Percentiles rank a stretch among this genome's conserved stretches.
Evolutionary conservation across 2,329 filamentous ascomycete species (phyloP).

Genomic region (Colletotrichum godetiae): DNA sequence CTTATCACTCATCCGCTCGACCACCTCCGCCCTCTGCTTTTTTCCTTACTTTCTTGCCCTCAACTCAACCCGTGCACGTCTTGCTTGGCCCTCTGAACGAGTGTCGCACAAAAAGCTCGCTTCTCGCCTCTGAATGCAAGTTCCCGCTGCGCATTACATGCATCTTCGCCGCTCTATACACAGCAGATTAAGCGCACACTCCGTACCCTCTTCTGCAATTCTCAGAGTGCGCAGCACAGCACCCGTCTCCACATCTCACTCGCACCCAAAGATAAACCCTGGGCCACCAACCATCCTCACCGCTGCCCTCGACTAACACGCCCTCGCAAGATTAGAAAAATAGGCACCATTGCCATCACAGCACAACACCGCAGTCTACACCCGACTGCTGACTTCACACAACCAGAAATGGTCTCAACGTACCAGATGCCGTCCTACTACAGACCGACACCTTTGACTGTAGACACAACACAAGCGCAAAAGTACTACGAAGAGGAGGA

Average conservation of each 20-base stretch:
- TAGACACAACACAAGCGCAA: constrained; percentile 65
- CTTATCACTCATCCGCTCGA: constrained; percentile 32
- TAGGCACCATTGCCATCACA: constrained; percentile 25
- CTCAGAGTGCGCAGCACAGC: constrained; percentile 23
- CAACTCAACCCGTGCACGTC: neutral
- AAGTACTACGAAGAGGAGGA: constrained; percentile 73
- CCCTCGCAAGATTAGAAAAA: constrained; percentile 19
- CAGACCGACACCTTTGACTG: constrained; percentile 60
- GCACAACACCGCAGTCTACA: constrained; percentile 30
- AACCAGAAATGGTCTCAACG: constrained; percentile 59
- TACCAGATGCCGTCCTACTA: constrained; percentile 65
- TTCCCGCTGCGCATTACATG: neutral
- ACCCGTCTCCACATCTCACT: constrained; percentile 31
- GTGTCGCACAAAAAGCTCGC: constrained; percentile 13
- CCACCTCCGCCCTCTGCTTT: constrained; percentile 30
- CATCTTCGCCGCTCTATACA: constrained; percentile 1
- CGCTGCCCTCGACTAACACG: constrained; percentile 35
- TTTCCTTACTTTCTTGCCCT: constrained; percentile 12
- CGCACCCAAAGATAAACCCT: constrained; percentile 34
- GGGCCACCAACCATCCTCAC: constrained; percentile 25
- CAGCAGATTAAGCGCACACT: neutral
- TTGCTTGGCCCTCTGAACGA: neutral
- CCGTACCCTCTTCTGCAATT: constrained; percentile 15
- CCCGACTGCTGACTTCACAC: constrained; percentile 39
- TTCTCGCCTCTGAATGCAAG: constrained; percentile 4